Base-by-base conservation (phyloP, 1,139 yeast species). In the Blastobotrys serpentis region DNA sequence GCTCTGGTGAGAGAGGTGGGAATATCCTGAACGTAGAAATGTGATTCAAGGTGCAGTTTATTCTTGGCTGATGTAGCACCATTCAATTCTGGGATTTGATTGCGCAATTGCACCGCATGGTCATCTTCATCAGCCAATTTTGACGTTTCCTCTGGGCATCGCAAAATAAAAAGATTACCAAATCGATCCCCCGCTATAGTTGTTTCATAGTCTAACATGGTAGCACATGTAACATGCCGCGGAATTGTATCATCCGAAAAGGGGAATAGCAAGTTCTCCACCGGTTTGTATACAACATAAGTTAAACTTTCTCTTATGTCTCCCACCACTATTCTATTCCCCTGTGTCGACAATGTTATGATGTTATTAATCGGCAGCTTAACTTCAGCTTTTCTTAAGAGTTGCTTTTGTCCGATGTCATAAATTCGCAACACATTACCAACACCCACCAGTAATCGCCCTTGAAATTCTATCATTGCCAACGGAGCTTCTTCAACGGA, bases 111-210 rank as follows among this genome's bases (percentile, higher is more conserved):
- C 10, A 44, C 49, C 3, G 49, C 52, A 40, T 74, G 72, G 62
- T 73, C 70, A 49, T 79, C 84, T 42, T 73, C 76, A 51, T 78
- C 83, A 14, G 80, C 67, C 43, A 72, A 66, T 41, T 68, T 65
- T 0, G 81, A 73, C 0, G 72, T 67, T 2, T 70, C 66, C 17
- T 67, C 67, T 0, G 85, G 78, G 42, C 84, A 66, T 54, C 96
- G 70, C 34, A 86, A 67, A 1, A 86, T 77, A 66, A 84, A 82
- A 0, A 90, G 48, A 59, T 84, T 86, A 1, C 98, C 97, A 68
- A 85, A 89, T 59, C 82, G 84, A 63, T 92, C 98, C n/a, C 96
- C 96, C 0, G 86, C 88, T 34, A 86, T 70, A 0, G 86, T 76
- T 0, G 97, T 88, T 51, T 81, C 82, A 50, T 79, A 76, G 64